These are phyloP conservation scores for Erodium trifolium DNA, from an alignment of 441 rosid genomes.

Conservation along the genomic window DNA sequence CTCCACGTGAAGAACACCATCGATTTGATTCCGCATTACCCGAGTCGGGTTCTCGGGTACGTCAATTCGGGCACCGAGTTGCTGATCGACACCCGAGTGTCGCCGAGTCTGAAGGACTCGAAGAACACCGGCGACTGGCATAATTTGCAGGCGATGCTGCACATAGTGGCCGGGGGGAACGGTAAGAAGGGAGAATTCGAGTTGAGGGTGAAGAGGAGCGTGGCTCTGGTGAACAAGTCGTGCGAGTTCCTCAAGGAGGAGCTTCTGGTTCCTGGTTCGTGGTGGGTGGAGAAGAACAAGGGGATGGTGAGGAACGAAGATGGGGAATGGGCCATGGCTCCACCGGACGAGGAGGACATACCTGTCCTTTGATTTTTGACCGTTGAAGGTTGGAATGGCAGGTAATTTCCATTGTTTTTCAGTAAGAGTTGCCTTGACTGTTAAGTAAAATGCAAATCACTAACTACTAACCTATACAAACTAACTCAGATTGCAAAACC, in stretches of 20 bases:
- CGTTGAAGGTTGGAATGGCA: neutral
- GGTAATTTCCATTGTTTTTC: neutral
- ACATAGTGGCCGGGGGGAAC: conserved; percentile 70
- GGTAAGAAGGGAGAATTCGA: conserved; percentile 50
- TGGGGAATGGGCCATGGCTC: conserved; percentile 53
- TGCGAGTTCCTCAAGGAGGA: conserved; percentile 62
- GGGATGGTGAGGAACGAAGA: conserved; percentile 47
- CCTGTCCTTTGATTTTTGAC: conserved; percentile 44
- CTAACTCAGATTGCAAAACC: too few species aligned
- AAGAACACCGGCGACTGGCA: conserved; percentile 75
- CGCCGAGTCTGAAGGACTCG: conserved; percentile 56
- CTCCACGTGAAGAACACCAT: conserved; percentile 53
- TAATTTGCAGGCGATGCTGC: conserved; percentile 78
- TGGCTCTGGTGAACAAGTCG: conserved; percentile 79
- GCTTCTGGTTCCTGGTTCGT: conserved; percentile 54
- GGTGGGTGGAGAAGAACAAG: conserved; percentile 93
- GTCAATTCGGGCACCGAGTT: conserved; percentile 36
- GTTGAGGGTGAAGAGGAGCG: conserved; percentile 60
- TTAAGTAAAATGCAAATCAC: too few species aligned
- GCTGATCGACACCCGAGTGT: conserved; percentile 61
- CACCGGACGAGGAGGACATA: conserved; percentile 50
- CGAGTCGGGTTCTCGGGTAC: conserved; percentile 51
- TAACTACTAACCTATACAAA: too few species aligned
- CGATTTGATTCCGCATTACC: conserved; percentile 61
- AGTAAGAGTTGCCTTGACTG: neutral